phyloP scores from a whole-genome alignment of 2,329 filamentous ascomycete species.

The Calonectria honghensis region DNA sequence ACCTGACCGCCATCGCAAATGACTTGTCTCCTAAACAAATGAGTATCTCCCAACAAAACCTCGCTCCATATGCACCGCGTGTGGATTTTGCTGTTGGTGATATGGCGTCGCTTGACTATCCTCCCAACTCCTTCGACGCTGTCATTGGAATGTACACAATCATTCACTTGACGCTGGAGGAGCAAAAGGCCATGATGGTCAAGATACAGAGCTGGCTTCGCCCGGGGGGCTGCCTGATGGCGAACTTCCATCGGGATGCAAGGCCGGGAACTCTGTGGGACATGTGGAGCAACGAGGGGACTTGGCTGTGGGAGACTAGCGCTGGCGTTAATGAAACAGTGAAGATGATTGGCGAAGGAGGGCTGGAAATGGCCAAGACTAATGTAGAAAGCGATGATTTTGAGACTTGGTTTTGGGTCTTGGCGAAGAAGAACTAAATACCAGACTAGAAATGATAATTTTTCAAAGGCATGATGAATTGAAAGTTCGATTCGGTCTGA shows the following conservation, averaged over 20 bases:
- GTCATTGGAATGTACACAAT: constrained; percentile 1
- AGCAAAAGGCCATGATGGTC: neutral
- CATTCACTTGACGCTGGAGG: neutral
- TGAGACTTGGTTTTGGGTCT: neutral
- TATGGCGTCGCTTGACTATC: neutral
- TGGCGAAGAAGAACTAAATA: neutral
- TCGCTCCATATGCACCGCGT: neutral
- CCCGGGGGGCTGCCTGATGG: neutral
- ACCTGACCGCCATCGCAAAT: constrained; percentile 1
- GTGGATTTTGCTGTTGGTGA: neutral
- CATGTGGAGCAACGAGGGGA: neutral
- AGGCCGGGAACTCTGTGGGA: constrained; percentile 7
- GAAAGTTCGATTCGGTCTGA: no score
- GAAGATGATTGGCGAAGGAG: neutral
- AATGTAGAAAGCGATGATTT: neutral
- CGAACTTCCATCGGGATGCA: constrained; percentile 1
- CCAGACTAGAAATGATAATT: no score
- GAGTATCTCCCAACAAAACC: neutral
- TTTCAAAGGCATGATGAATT: no score
- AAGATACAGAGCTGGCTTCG: constrained; percentile 2
- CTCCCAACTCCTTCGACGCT: neutral
- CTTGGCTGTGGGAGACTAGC: constrained; percentile 16
- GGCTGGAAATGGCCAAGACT: neutral
- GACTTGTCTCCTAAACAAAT: constrained; percentile 10
- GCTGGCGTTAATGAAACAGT: neutral